A percentile compares a stretch with the other conserved stretches of the same genome.
These are phyloP conservation scores for Fragaria nilgerrensis DNA, from an alignment of 306 rosid species.

Conservation along the genomic window DNA sequence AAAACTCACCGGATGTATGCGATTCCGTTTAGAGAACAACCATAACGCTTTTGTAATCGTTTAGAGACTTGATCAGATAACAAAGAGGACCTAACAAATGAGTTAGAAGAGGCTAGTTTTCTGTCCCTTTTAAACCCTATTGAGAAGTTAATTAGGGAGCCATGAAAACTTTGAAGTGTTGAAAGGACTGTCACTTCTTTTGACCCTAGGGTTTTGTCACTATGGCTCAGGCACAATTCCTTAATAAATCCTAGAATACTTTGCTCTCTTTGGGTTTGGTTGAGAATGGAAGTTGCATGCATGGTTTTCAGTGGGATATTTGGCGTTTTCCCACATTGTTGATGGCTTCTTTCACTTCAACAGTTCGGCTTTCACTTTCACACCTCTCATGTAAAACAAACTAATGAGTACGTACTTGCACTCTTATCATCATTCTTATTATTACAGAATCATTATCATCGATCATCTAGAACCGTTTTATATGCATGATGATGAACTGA, in stretches of 20 bases:
- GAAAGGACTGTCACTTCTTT: constrained; percentile 35
- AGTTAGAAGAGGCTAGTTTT: not conserved
- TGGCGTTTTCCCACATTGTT: constrained; percentile 62
- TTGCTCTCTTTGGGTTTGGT: constrained; percentile 35
- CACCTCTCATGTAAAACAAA: constrained; percentile 30
- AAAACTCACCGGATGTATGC: too few species aligned
- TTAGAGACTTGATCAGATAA: not conserved
- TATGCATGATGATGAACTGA: not conserved
- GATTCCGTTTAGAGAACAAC: too few species aligned
- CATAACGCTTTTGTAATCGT: too few species aligned
- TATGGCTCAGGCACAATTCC: constrained; percentile 27
- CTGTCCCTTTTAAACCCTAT: not conserved
- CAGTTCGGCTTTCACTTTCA: constrained; percentile 35
- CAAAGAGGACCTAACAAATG: not conserved
- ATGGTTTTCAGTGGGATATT: constrained; percentile 66
- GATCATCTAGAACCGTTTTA: constrained; percentile 8
- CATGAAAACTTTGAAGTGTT: constrained; percentile 3
- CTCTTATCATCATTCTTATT: constrained; percentile 34
- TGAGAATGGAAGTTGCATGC: constrained; percentile 49
- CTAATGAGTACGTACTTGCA: constrained; percentile 45
- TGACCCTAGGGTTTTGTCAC: constrained; percentile 22
- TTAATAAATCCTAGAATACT: constrained; percentile 45
- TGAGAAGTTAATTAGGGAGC: constrained; percentile 1
- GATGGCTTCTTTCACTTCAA: constrained; percentile 34
- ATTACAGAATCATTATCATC: constrained; percentile 31